Percentiles rank a stretch among this genome's conserved stretches.
phyloP scores from a whole-genome alignment of 805 yeast species.

The Metschnikowia orientalis region DNA sequence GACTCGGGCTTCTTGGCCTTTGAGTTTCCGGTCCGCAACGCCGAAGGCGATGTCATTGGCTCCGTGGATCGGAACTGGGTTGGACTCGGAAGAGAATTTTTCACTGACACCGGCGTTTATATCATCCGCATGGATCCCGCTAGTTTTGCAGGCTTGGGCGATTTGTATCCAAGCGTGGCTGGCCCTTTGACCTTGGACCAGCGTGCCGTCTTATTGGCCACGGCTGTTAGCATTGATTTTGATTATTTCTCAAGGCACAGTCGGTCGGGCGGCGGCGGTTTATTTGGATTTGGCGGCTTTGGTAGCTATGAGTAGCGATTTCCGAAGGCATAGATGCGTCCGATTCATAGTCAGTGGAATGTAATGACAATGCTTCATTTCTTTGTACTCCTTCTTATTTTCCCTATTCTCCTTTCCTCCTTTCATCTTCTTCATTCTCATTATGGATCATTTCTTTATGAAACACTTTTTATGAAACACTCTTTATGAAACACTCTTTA shows the following conservation, averaged over 20 bases:
- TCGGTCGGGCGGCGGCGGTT: slow-evolving; percentile 44
- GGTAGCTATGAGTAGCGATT: slow-evolving; percentile 26
- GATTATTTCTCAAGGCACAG: slow-evolving; percentile 96
- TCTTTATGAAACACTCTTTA: no score
- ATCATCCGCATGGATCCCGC: slow-evolving; percentile 76
- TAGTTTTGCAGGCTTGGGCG: slow-evolving; percentile 57
- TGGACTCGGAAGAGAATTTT: slow-evolving; percentile 86
- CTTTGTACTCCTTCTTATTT: no score
- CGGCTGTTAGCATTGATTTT: slow-evolving; percentile 89
- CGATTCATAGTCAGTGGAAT: no score
- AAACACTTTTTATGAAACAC: no score
- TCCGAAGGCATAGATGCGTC: background rate
- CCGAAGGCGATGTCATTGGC: slow-evolving; percentile 55
- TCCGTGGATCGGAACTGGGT: slow-evolving; percentile 92
- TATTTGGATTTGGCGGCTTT: slow-evolving; percentile 21
- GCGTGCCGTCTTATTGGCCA: slow-evolving; percentile 79
- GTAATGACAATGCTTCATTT: no score
- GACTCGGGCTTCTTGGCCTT: slow-evolving; percentile 86
- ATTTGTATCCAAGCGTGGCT: slow-evolving; percentile 46
- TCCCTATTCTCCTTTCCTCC: no score
- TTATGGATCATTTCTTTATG: no score
- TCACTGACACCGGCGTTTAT: slow-evolving; percentile 94
- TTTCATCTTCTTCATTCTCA: no score
- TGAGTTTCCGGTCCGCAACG: slow-evolving; percentile 74
- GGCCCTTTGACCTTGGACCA: slow-evolving; percentile 68